Evolutionary conservation across 2,329 filamentous ascomycete genomes (phyloP), one percentile per base, ranked within the genome.

Genomic region (Fusarium nisikadoi): DNA sequence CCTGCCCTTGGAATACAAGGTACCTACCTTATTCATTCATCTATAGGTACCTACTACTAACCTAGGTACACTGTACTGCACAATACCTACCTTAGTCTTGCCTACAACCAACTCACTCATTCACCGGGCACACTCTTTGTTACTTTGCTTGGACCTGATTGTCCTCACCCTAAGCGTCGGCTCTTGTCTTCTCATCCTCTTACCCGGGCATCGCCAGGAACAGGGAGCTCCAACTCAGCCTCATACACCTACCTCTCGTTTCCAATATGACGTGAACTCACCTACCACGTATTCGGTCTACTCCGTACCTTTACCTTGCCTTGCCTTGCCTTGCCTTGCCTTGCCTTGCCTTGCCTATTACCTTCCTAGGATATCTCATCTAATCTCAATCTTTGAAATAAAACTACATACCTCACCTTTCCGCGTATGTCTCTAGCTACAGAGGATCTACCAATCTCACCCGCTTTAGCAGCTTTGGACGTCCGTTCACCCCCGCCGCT

Each of bases 231-330:
- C n/a, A 42, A 39, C 65, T 57, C 64, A 68, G 71, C 73, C 69
- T 64, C 62, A 63, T 59, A 45, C 45, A 25, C 59, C 57, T 47
- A 39, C 59, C 56, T 68, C 53, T 53, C 43, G 29, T 50, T 43
- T 52, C 39, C 23, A 77, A 71, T 75, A 73, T 81, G 81, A 72
- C 80, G 76, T 77, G 79, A 81, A 79, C 72, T 74, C 69, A 67
- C 66, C 42, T 45, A 54, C 54, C 49, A 45, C 52, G n/a, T 56
- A 52, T 57, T 67, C 36, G 47, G 68, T 62, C 53, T 63, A 42
- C 64, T 72, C 39, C 54, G 49, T 67, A 62, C 46, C 43, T 41
- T 53, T 23, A 55, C 62, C 41, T 61, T 16, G 56, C 41, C 50
- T 63, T 39, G 38, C 64, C 38, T 53, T 33, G 20, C n/a, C 27